Conservation (phyloP, 1,284 basidiomycete species). For the Meira nashicola region DNA sequence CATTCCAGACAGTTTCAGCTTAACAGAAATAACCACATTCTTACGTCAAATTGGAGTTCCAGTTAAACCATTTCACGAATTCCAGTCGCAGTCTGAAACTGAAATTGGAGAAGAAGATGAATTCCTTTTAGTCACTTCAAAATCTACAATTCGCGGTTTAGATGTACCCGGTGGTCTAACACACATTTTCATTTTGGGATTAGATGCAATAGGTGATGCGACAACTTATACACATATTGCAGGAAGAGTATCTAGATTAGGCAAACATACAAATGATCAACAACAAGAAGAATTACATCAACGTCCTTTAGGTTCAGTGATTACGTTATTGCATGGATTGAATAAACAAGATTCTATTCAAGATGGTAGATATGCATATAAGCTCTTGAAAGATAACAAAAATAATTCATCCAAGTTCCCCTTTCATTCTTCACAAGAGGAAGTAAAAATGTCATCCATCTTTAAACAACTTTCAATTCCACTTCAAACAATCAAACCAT, state of each 20-base stretch:
- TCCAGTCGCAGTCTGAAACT: not conserved
- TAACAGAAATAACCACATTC: constrained; percentile 25
- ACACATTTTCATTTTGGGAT: constrained; percentile 47
- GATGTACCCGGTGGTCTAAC: constrained; percentile 39
- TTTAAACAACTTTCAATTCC: too few relatives aligned
- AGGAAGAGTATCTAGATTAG: constrained; percentile 44
- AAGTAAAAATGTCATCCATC: too few relatives aligned
- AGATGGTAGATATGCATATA: too few relatives aligned
- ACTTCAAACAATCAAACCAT: too few relatives aligned
- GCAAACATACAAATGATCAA: constrained; percentile 7
- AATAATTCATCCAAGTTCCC: too few relatives aligned
- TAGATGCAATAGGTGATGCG: constrained; percentile 38
- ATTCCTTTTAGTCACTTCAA: constrained; percentile 35
- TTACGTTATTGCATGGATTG: constrained; percentile 39
- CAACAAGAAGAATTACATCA: constrained; percentile 4
- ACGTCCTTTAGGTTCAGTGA: constrained; percentile 29
- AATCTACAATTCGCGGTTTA: constrained; percentile 42
- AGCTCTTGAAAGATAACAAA: too few relatives aligned
- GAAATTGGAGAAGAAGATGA: constrained; percentile 6
- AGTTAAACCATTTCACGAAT: constrained; percentile 19
- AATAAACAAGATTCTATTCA: constrained; percentile 11
- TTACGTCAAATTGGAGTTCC: constrained; percentile 41
- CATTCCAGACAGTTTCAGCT: constrained; percentile 44
- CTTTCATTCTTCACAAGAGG: too few relatives aligned
- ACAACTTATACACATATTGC: constrained; percentile 47